phyloP scores from a whole-genome alignment of 2,329 filamentous ascomycete species.

The Massarina eburnea region DNA sequence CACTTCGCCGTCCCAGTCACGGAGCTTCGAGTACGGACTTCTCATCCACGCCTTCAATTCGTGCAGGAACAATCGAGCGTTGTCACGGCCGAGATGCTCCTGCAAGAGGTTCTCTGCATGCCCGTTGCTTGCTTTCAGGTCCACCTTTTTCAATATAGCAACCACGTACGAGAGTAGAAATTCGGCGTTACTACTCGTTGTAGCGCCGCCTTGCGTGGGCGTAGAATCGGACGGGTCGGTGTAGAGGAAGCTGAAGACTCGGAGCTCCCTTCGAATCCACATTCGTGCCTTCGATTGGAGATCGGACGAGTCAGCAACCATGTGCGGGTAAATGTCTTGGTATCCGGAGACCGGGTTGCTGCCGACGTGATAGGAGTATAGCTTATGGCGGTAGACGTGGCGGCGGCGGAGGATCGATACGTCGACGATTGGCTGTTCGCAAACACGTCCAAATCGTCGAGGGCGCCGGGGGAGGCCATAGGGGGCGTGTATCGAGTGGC shows the following conservation, averaged over 20 bases:
- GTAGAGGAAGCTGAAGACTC: conserved; percentile 75
- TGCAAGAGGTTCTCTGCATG: conserved; percentile 77
- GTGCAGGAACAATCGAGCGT: conserved; percentile 77
- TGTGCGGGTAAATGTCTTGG: conserved; percentile 67
- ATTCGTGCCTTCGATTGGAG: conserved; percentile 75
- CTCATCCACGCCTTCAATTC: conserved; percentile 81
- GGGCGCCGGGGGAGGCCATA: conserved; percentile 21
- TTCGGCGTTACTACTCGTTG: conserved; percentile 68
- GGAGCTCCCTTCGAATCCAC: conserved; percentile 82
- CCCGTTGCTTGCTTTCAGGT: conserved; percentile 76
- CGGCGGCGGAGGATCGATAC: conserved; percentile 62
- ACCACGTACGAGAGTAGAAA: conserved; percentile 86
- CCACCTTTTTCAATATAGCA: conserved; percentile 78
- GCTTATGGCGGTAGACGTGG: conserved; percentile 69
- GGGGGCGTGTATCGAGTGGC: conserved; percentile 5
- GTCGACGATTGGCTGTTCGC: conserved; percentile 37
- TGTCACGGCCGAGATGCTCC: conserved; percentile 75
- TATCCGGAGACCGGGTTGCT: conserved; percentile 78
- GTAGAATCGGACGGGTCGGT: conserved; percentile 30
- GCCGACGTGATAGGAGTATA: conserved; percentile 81
- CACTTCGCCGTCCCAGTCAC: conserved; percentile 78
- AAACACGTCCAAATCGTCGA: conserved; percentile 17
- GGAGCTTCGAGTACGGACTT: conserved; percentile 72
- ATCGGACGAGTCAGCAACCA: conserved; percentile 65
- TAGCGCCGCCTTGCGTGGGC: conserved; percentile 18